phyloP scores from a whole-genome alignment of 2,329 filamentous ascomycete genomes.

The Neonectria hederae region DNA sequence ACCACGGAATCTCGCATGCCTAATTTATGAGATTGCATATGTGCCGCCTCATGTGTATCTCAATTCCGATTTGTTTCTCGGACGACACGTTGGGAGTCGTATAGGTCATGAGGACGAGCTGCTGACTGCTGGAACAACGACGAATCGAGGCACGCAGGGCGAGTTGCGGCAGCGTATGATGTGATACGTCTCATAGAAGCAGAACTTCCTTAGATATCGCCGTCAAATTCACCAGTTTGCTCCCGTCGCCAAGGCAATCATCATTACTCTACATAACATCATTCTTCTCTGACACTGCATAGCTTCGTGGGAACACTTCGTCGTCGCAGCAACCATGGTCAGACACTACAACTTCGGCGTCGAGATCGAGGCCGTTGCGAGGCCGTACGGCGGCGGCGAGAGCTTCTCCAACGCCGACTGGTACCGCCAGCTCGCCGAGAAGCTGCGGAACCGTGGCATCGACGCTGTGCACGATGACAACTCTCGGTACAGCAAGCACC shows the following conservation, averaged over 20 bases:
- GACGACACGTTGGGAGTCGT: constrained; percentile 7
- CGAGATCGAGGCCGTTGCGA: constrained; percentile 51
- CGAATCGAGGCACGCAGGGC: constrained; percentile 9
- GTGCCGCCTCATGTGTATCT: constrained; percentile 4
- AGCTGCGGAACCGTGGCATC: constrained; percentile 51
- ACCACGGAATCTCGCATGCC: constrained; percentile 5
- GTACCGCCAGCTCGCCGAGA: constrained; percentile 52
- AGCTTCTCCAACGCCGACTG: constrained; percentile 52
- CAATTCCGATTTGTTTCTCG: constrained; percentile 6
- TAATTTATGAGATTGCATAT: constrained; percentile 5
- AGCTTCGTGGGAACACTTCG: not conserved
- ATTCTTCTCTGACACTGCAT: not conserved
- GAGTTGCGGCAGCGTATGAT: not conserved
- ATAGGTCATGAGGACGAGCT: constrained; percentile 10
- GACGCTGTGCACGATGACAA: constrained; percentile 50
- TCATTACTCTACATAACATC: not conserved
- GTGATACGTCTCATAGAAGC: constrained; percentile 8
- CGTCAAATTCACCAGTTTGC: not conserved
- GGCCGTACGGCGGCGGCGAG: constrained; percentile 49
- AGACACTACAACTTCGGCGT: constrained; percentile 53
- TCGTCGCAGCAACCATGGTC: constrained; percentile 33
- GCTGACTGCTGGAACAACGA: constrained; percentile 3
- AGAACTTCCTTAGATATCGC: constrained; percentile 3
- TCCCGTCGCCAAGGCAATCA: not conserved
- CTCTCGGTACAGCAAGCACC: constrained; percentile 52